These are phyloP conservation scores for Tolypocladium tropicale DNA, from an alignment of 2,329 filamentous ascomycete genomes.

Conservation along the genomic window DNA sequence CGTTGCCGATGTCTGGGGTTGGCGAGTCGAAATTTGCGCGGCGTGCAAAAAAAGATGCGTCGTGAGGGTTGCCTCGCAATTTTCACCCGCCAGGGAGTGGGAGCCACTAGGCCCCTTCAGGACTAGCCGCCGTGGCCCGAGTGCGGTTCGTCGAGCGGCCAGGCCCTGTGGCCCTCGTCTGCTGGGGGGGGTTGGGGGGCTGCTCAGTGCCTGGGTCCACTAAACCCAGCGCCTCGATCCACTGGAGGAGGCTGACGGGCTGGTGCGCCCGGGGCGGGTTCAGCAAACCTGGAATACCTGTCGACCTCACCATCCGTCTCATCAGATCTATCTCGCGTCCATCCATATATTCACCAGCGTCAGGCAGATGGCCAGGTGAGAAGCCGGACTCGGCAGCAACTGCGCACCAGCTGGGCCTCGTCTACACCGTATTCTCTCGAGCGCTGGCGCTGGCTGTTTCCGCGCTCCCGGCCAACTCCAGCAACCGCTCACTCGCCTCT, in stretches of 20 bases:
- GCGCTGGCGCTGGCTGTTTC: not conserved
- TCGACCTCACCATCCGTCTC: too few relatives aligned
- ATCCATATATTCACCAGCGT: not conserved
- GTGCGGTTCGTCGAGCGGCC: not conserved
- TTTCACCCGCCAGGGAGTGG: slow-evolving; percentile 31
- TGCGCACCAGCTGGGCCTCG: not conserved
- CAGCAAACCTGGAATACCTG: too few relatives aligned
- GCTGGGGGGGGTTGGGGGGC: not conserved
- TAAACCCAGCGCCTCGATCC: not conserved
- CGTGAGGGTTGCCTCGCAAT: slow-evolving; percentile 32
- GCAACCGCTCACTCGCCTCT: too few relatives aligned
- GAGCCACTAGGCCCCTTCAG: slow-evolving; percentile 24
- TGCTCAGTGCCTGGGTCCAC: not conserved
- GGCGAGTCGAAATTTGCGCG: slow-evolving; percentile 33
- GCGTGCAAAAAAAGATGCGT: slow-evolving; percentile 27
- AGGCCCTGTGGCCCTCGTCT: not conserved
- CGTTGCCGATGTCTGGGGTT: slow-evolving; percentile 30
- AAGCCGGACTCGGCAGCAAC: not conserved
- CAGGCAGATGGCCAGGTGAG: not conserved
- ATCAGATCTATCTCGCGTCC: not conserved
- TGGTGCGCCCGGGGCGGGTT: not conserved
- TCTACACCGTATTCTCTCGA: not conserved
- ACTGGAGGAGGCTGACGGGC: not conserved
- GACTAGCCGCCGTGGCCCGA: slow-evolving; percentile 5
- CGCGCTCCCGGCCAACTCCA: not conserved